phyloP scores from a whole-genome alignment of 2,329 filamentous ascomycete genomes.

The Aspergillus sp. region DNA sequence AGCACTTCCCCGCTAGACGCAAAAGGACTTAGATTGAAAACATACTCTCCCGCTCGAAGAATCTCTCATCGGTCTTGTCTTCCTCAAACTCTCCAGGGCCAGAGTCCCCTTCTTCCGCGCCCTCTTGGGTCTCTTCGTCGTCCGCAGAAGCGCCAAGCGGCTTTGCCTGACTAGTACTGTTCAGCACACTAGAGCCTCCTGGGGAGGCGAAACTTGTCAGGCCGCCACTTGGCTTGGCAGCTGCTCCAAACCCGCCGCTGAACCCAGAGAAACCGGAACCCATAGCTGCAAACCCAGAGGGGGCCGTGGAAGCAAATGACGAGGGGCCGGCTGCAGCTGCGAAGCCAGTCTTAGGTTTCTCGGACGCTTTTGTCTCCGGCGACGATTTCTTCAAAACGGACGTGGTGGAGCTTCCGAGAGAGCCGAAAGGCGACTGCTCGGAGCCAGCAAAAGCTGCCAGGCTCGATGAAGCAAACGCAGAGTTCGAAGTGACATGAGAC shows the following conservation, averaged over 20 bases:
- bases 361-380: constrained; percentile 13
- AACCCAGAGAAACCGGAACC: constrained; percentile 31
- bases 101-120: constrained; percentile 43
- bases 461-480: constrained; percentile 60
- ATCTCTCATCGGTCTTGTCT: constrained; percentile 43
- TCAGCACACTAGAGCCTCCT: constrained; percentile 39
- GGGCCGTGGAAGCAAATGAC: constrained; percentile 21
- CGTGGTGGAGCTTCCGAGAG: constrained; percentile 41
- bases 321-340: constrained; percentile 21
- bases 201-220: constrained; percentile 64
- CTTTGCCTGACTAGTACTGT: constrained; percentile 38
- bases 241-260: constrained; percentile 43
- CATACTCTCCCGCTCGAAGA: constrained; percentile 58
- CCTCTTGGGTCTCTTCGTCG: constrained; percentile 41
- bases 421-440: constrained; percentile 56
- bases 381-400: constrained; percentile 32
- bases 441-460: constrained; percentile 59
- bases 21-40: constrained; percentile 5
- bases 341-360: constrained; percentile 23
- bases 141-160: constrained; percentile 68
- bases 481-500: constrained; percentile 43
- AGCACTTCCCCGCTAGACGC: neutral
- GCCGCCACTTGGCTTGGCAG: constrained; percentile 34
- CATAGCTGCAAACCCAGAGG: constrained; percentile 32
- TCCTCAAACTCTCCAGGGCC: constrained; percentile 43